Conservation (phyloP, 1,284 basidiomycete species). For the Puccinia hordei region DNA sequence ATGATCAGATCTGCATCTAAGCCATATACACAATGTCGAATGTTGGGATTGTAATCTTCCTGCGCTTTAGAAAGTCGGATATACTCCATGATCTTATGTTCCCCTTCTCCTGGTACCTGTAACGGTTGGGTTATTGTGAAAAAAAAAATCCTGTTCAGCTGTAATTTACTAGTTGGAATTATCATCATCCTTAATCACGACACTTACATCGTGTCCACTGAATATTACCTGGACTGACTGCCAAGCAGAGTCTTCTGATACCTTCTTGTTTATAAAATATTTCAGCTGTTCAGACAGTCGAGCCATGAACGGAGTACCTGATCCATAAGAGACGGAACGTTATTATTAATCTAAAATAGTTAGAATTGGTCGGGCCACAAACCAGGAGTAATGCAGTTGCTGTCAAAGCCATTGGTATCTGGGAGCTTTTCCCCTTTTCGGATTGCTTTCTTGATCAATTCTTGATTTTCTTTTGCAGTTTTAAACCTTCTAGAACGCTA, state of each 20-base stretch:
- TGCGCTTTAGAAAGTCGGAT: conserved; percentile 92
- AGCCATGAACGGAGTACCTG: conserved; percentile 93
- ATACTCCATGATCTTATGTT: conserved; percentile 99
- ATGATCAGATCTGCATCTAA: conserved; percentile 98
- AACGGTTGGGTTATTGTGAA: neutral
- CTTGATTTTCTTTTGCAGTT: conserved; percentile 88
- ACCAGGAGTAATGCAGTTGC: conserved; percentile 98
- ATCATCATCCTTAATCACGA: neutral
- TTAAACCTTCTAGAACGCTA: conserved; percentile 82
- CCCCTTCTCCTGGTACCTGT: conserved; percentile 86
- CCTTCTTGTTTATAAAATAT: conserved; percentile 97
- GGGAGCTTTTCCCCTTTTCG: conserved; percentile 87
- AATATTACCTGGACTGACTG: conserved; percentile 86
- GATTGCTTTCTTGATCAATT: conserved; percentile 80
- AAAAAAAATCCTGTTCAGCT: neutral
- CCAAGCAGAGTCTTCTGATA: conserved; percentile 93
- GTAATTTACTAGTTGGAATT: neutral
- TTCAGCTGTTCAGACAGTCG: conserved; percentile 84
- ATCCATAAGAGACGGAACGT: neutral
- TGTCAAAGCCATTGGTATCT: conserved; percentile 92
- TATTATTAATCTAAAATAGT: conserved; percentile 8
- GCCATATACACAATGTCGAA: conserved; percentile 95
- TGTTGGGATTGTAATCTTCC: conserved; percentile 87
- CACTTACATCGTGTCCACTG: conserved; percentile 83
- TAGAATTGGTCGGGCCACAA: conserved; percentile 57